Evolutionary conservation across 768 basidiomycete genomes (phyloP), one percentile per base, ranked within the genome.

Genomic region (Scleroderma citrinum): DNA sequence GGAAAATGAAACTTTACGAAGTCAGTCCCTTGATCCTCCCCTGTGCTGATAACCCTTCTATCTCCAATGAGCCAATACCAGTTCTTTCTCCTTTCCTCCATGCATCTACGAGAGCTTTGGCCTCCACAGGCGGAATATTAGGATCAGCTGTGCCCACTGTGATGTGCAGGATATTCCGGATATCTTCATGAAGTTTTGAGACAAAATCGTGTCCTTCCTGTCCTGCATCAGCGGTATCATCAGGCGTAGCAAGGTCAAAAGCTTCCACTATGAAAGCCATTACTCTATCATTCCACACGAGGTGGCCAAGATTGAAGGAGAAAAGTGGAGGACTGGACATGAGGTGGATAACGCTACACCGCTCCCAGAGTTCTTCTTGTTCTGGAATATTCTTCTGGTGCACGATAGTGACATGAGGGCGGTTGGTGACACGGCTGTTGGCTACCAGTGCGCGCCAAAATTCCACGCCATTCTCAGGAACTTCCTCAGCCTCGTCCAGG

Each of bases 391-490:
- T 50, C 19, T 81, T 82, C 54, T 65, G 63, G 66, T 99, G 96
- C 26, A 85, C 84, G 51, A 98, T 70, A 2, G 95, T 98, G 48
- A 96, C 74, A 67, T 98, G 96, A 1, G 94, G 92, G 3, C 76
- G 68, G 35, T 64, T 55, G 14, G 77, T 62, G 13, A 95, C 65
- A 21, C 87, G 73, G 5, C 69, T 59, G 0, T 65, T 65, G 8
- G 44, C 36, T 48, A 74, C 70, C 26, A 94, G 59, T 7, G 56
- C 44, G 1, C 63, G 56, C 76, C 81, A 87, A 50, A 89, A 74
- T 5, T 49, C 39, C 47, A 58, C 67, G 12, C 69, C 69, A 1
- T 54, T 51, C 19, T 59, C 49, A 23, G 66, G 61, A 19, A 62
- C 59, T 26, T 66, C 73, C 16, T 55, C 64, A 4, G 57, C 63